phyloP scores from a whole-genome alignment of 495 filamentous ascomycete species.

The Corynascus novoguineensis region DNA sequence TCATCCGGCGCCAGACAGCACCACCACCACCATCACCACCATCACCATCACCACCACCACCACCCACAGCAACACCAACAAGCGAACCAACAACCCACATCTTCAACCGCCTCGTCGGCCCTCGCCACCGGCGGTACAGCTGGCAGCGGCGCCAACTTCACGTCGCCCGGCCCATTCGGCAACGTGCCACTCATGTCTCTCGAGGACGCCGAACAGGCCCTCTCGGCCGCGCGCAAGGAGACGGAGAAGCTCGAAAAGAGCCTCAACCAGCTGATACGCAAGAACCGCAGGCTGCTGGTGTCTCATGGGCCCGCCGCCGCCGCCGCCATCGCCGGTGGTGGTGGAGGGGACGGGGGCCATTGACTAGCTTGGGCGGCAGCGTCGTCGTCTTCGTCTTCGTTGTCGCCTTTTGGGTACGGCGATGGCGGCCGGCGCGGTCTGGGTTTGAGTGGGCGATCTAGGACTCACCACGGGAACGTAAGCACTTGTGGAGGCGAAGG shows the following conservation, averaged over 20 bases:
- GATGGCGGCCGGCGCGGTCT: not conserved
- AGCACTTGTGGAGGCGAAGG: no score
- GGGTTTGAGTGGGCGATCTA: no score
- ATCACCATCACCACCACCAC: conserved; percentile 1
- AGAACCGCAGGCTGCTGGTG: conserved; percentile 48
- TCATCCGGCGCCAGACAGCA: not conserved
- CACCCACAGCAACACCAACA: not conserved
- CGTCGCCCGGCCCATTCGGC: conserved; percentile 32
- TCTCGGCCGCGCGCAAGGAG: conserved; percentile 56
- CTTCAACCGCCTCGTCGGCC: not conserved
- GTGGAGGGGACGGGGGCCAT: conserved; percentile 18
- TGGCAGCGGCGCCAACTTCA: not conserved
- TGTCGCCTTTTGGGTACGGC: not conserved
- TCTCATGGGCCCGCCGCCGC: not conserved
- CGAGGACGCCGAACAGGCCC: conserved; percentile 56
- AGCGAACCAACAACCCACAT: not conserved
- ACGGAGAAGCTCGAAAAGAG: conserved; percentile 65
- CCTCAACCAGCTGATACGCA: conserved; percentile 53
- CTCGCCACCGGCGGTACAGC: not conserved
- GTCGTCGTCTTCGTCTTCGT: not conserved
- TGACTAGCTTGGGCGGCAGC: conserved; percentile 24
- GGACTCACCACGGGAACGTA: no score
- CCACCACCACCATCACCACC: not conserved
- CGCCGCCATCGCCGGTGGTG: not conserved
- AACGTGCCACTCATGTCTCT: conserved; percentile 49